Evolutionary conservation across 495 filamentous ascomycete species (phyloP).

Genomic region (Thermothielavioides terrestris): DNA sequence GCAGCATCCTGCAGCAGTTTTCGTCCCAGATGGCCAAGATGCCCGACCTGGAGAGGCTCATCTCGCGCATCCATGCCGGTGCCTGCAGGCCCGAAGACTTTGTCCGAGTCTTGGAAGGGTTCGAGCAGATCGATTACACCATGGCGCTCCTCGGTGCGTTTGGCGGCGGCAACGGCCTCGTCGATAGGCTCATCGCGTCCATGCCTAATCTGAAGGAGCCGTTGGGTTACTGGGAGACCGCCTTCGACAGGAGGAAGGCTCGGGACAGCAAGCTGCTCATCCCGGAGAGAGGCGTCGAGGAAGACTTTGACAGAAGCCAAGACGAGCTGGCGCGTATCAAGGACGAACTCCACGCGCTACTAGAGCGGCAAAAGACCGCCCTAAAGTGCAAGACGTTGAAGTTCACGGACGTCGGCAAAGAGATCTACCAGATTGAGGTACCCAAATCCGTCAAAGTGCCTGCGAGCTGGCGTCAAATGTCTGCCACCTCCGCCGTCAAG

Average conservation of each 20-base stretch:
- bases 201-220: slow-evolving; percentile 76
- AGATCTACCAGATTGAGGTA: slow-evolving; percentile 92
- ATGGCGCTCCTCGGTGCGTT: slow-evolving; percentile 67
- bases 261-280: slow-evolving; percentile 64
- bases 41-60: slow-evolving; percentile 88
- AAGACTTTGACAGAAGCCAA: slow-evolving; percentile 85
- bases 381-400: slow-evolving; percentile 59
- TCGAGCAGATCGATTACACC: slow-evolving; percentile 92
- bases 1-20: slow-evolving; percentile 69
- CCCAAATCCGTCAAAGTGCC: slow-evolving; percentile 84
- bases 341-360: slow-evolving; percentile 57
- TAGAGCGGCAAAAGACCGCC: slow-evolving; percentile 61
- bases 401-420: slow-evolving; percentile 88
- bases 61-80: slow-evolving; percentile 90
- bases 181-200: slow-evolving; percentile 68
- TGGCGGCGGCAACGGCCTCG: slow-evolving; percentile 65
- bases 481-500: slow-evolving; percentile 79
- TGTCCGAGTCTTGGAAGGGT: slow-evolving; percentile 87
- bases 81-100: slow-evolving; percentile 86
- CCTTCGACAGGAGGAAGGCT: slow-evolving; percentile 80
- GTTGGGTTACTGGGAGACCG: slow-evolving; percentile 81
- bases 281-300: slow-evolving; percentile 81
- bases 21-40: slow-evolving; percentile 77
- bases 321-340: slow-evolving; percentile 64
- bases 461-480: slow-evolving; percentile 90